phyloP scores from a whole-genome alignment of 2,329 filamentous ascomycete species.

The Colletotrichum simmondsii region DNA sequence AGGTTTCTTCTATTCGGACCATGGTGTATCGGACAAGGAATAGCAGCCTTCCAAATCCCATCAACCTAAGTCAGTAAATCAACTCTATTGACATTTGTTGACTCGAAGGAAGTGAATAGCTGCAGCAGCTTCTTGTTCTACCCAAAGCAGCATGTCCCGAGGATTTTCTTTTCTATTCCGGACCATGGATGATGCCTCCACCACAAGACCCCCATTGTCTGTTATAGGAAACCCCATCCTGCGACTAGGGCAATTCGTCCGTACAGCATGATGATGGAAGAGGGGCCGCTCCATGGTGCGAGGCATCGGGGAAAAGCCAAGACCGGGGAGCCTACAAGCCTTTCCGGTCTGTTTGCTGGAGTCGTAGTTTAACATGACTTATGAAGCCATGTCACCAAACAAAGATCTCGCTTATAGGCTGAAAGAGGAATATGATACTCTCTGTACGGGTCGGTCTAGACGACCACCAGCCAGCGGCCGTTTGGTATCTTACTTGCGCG shows the following conservation, averaged over 20 bases:
- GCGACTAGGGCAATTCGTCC: not conserved
- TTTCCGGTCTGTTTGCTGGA: not conserved
- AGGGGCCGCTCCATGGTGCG: not conserved
- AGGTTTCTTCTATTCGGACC: not conserved
- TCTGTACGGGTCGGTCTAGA: not conserved
- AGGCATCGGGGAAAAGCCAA: constrained; percentile 1
- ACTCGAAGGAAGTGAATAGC: not conserved
- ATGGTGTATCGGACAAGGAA: not conserved
- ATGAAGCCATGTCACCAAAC: not conserved
- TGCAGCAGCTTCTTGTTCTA: too few relatives aligned
- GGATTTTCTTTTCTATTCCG: not conserved
- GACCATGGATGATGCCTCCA: constrained; percentile 19
- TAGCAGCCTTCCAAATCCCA: not conserved
- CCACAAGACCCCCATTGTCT: not conserved
- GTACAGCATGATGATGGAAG: not conserved
- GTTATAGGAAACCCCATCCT: not conserved
- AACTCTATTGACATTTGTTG: not conserved
- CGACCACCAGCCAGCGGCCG: not conserved
- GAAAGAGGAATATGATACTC: not conserved
- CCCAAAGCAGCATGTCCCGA: not conserved
- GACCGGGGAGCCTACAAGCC: constrained; percentile 16
- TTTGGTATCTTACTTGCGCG: not conserved
- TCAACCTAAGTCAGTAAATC: not conserved
- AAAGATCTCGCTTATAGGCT: not conserved
- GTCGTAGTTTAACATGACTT: not conserved